Evolutionary conservation across 1,139 yeast species (phyloP).

Genomic region (Tardiomyces blankii): DNA sequence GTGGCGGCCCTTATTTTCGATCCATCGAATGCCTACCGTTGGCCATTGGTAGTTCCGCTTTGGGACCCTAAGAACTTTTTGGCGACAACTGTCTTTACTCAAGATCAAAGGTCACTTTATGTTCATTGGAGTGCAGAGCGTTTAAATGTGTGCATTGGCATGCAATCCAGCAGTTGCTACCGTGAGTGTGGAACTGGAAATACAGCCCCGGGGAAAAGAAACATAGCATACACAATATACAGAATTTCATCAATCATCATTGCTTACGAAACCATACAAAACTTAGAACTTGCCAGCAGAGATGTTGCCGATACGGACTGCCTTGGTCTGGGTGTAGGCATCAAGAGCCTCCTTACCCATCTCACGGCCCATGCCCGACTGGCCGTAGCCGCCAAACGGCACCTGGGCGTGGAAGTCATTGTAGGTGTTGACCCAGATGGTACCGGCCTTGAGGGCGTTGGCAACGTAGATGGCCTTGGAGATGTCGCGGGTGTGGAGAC

Average conservation of each 20-base stretch:
- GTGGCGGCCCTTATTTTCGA: background rate
- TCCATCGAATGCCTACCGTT: background rate
- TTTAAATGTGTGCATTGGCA: too few relatives aligned
- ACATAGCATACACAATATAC: too few relatives aligned
- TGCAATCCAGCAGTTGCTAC: too few relatives aligned
- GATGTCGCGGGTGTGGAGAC: slow-evolving; percentile 59
- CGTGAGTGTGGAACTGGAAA: too few relatives aligned
- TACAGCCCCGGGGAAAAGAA: too few relatives aligned
- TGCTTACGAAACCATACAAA: background rate
- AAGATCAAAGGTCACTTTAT: too few relatives aligned
- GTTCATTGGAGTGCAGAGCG: too few relatives aligned
- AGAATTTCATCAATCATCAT: too few relatives aligned
- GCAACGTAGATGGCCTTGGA: slow-evolving; percentile 55
- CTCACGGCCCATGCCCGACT: slow-evolving; percentile 89
- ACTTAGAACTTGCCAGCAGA: background rate
- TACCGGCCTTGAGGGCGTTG: slow-evolving; percentile 63
- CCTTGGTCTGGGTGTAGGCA: slow-evolving; percentile 73
- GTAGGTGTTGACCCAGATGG: slow-evolving; percentile 75
- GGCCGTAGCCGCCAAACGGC: slow-evolving; percentile 76
- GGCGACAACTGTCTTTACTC: too few relatives aligned
- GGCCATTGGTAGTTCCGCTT: too few relatives aligned
- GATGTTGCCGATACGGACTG: slow-evolving; percentile 33
- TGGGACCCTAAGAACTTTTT: too few relatives aligned
- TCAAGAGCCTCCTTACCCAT: slow-evolving; percentile 79
- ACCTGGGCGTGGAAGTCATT: slow-evolving; percentile 73